These are phyloP conservation scores for Trichophyton rubrum DNA, from an alignment of 2,329 filamentous ascomycete genomes.

Conservation along the genomic window DNA sequence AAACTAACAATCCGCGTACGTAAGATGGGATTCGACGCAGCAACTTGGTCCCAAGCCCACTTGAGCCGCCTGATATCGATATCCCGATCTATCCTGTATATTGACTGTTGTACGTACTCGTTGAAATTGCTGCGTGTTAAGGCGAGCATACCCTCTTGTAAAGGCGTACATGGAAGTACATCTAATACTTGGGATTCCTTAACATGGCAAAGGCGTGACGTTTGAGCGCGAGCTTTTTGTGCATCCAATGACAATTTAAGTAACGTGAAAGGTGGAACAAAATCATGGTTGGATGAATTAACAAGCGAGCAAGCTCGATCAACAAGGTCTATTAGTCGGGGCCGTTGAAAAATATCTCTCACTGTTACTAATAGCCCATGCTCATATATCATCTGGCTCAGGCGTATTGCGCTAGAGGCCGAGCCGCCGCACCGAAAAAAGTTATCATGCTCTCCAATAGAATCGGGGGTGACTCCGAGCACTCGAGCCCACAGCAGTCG, in stretches of 20 bases:
- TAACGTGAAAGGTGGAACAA: not conserved
- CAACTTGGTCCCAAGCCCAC: constrained; percentile 23
- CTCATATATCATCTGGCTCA: not conserved
- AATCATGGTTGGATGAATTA: not conserved
- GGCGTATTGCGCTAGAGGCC: constrained; percentile 27
- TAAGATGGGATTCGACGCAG: constrained; percentile 25
- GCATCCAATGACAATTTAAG: not conserved
- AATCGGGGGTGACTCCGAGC: not conserved
- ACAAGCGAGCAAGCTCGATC: constrained; percentile 12
- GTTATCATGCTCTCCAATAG: not conserved
- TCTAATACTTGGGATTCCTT: constrained; percentile 14
- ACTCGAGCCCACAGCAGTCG: not conserved
- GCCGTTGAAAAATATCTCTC: constrained; percentile 8
- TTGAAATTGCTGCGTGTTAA: constrained; percentile 23
- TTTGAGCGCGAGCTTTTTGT: not conserved
- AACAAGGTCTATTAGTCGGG: constrained; percentile 22
- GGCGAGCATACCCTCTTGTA: constrained; percentile 31
- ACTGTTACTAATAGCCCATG: constrained; percentile 4
- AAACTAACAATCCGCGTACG: constrained; percentile 25
- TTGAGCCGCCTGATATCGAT: constrained; percentile 24
- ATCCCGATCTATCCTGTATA: constrained; percentile 17
- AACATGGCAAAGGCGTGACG: not conserved
- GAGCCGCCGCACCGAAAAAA: constrained; percentile 22
- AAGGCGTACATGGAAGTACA: constrained; percentile 26
- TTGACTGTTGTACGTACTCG: constrained; percentile 25